Evolutionary conservation across 768 basidiomycete genomes (phyloP).

Genomic region (Cystofilobasidium bisporidii): DNA sequence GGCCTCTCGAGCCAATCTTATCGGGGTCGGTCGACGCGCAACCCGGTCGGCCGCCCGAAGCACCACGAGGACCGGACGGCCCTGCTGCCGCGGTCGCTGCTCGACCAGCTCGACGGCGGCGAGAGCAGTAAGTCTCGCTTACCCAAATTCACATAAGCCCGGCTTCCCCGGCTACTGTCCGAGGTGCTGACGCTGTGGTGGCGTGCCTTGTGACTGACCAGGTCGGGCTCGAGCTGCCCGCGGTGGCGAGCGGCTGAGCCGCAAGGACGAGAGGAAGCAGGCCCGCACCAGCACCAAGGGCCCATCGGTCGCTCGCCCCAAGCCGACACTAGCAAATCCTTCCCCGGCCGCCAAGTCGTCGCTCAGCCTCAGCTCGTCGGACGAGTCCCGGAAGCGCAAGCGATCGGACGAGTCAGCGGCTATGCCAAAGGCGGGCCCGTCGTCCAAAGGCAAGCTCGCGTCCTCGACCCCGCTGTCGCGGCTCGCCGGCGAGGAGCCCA

Average conservation of each 20-base stretch:
- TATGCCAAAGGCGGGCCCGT: background rate
- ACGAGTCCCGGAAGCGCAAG: background rate
- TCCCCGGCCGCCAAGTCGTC: background rate
- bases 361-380: background rate
- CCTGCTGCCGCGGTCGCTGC: background rate
- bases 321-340: background rate
- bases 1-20: background rate
- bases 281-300: background rate
- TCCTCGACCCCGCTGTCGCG: constrained; percentile 24
- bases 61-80: constrained; percentile 11
- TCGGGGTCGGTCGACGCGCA: background rate
- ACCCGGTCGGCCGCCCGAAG: background rate
- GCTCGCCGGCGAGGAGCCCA: constrained; percentile 17
- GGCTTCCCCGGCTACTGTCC: no score
- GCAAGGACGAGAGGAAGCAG: constrained; percentile 1
- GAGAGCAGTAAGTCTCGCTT: background rate
- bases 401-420: background rate
- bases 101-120: constrained; percentile 5
- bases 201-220: background rate
- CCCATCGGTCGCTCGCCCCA: background rate
- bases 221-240: background rate
- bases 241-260: background rate
- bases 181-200: background rate
- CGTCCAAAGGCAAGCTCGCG: background rate
- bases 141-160: no score